Percentiles rank a stretch among this genome's conserved stretches.
Evolutionary conservation across 2,329 filamentous ascomycete species (phyloP).

Genomic region (Fusarium sororula): DNA sequence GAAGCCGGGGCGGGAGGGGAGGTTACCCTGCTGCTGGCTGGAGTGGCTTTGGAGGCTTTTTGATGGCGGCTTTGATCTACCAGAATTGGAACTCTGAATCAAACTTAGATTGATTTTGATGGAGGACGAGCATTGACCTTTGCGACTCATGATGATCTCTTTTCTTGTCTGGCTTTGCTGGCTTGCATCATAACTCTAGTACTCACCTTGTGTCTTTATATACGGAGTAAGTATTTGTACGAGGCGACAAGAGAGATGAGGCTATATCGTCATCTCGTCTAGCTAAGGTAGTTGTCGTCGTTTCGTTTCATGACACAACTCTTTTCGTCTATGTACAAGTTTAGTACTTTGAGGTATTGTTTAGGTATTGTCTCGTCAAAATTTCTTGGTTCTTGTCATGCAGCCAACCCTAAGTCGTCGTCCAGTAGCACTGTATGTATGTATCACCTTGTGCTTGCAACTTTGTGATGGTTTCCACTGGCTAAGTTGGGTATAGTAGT

Average conservation of each 20-base stretch:
- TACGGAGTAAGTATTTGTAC: not conserved
- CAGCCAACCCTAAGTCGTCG: not conserved
- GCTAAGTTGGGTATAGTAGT: not conserved
- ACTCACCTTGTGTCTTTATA: no score
- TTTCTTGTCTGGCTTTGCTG: not conserved
- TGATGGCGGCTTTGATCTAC: conserved; percentile 21
- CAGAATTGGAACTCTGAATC: conserved; percentile 7
- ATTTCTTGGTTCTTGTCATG: not conserved
- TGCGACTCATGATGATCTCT: not conserved
- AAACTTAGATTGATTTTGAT: conserved; percentile 4
- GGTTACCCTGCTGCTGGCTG: not conserved
- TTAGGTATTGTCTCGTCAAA: not conserved
- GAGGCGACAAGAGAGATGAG: not conserved
- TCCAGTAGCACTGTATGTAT: not conserved
- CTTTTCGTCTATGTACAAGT: conserved; percentile 1
- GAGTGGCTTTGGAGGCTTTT: conserved; percentile 14
- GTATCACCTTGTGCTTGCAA: not conserved
- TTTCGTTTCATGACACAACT: conserved; percentile 19
- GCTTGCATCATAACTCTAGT: not conserved
- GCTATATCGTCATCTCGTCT: conserved; percentile 11
- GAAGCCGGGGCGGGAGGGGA: not conserved
- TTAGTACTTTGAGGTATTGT: not conserved
- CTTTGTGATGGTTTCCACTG: not conserved
- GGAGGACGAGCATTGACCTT: not conserved
- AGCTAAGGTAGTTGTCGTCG: not conserved